A percentile compares a stretch with the other conserved stretches of the same genome.
These are phyloP conservation scores for Ambispora gerdemannii DNA, from an alignment of 192 early-diverging fungal species.

Conservation along the genomic window DNA sequence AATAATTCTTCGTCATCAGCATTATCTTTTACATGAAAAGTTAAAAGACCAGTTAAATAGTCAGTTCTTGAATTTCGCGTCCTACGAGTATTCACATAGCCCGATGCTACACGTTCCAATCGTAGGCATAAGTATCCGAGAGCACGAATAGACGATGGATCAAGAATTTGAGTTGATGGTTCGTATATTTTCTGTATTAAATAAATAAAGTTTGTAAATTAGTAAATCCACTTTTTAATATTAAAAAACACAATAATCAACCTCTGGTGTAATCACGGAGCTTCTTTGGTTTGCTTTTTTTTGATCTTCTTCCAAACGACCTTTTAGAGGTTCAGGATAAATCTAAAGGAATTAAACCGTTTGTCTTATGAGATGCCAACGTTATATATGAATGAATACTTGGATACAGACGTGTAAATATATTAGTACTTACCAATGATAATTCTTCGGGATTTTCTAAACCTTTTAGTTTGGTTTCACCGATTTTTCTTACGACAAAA, in stretches of 20 bases:
- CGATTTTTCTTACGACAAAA: constrained; percentile 68
- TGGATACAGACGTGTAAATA: constrained; percentile 30
- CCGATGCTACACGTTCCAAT: constrained; percentile 53
- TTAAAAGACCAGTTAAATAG: constrained; percentile 33
- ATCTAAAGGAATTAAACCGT: constrained; percentile 10
- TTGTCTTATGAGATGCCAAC: not conserved
- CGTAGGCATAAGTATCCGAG: constrained; percentile 57
- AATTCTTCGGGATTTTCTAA: constrained; percentile 85
- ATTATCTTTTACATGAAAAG: constrained; percentile 44
- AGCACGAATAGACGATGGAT: constrained; percentile 46
- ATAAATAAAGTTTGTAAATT: constrained; percentile 5
- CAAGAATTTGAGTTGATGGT: constrained; percentile 39
- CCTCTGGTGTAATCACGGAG: not conserved
- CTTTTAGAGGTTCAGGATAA: constrained; percentile 50
- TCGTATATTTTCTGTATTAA: constrained; percentile 30
- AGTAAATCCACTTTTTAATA: not conserved
- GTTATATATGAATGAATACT: not conserved
- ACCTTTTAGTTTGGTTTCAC: constrained; percentile 83
- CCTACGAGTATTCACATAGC: constrained; percentile 34
- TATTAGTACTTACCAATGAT: constrained; percentile 50
- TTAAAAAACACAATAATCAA: not conserved
- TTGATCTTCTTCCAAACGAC: constrained; percentile 41
- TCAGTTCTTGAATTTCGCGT: constrained; percentile 32
- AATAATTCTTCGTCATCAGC: constrained; percentile 54
- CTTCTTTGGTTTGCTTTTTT: not conserved